Conservation (phyloP, 148 eudicot genomes). For the Arctostaphylos glauca region DNA sequence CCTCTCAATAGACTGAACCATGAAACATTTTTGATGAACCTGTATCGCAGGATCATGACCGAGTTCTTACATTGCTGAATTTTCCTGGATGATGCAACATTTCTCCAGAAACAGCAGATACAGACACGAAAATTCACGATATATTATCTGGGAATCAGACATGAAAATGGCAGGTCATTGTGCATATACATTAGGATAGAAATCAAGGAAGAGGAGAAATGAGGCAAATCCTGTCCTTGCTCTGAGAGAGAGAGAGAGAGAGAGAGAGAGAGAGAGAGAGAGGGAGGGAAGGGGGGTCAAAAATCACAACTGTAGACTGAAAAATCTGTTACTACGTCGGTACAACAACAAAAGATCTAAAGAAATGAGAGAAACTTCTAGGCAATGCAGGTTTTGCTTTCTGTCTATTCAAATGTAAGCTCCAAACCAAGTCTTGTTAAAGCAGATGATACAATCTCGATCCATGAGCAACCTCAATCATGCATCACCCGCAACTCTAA, state of each 20-base stretch:
- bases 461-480: not conserved
- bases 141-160: not conserved
- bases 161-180: not conserved
- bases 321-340: not conserved
- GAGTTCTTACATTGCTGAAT: not conserved
- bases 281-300: not conserved
- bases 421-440: slow-evolving; percentile 5
- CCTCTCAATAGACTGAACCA: not conserved
- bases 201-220: not conserved
- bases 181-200: not conserved
- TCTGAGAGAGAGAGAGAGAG: no score
- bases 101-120: not conserved
- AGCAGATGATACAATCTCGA: not conserved
- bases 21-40: not conserved
- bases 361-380: not conserved
- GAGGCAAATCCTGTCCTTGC: not conserved
- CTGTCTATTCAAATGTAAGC: not conserved
- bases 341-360: slow-evolving; percentile 7
- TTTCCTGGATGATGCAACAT: not conserved
- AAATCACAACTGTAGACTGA: not conserved
- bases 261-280: no score
- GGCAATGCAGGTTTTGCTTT: not conserved
- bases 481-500: not conserved
- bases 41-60: not conserved
- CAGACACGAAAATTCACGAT: not conserved